Evolutionary conservation across 1,284 basidiomycete species (phyloP).

Genomic region (Pseudomicrostroma phylloplanum): DNA sequence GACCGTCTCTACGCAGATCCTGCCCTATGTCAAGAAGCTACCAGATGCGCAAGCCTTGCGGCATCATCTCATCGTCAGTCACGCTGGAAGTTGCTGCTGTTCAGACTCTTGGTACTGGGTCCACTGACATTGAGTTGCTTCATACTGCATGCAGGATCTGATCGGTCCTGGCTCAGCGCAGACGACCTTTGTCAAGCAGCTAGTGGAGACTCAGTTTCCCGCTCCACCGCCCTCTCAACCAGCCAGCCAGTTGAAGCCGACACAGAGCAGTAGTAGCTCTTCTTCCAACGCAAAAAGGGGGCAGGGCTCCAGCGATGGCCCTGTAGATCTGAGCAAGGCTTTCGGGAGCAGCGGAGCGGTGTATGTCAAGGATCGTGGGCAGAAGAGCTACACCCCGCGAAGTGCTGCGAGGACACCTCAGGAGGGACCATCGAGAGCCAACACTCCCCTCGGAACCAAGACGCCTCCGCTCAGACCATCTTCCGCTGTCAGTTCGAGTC

Average conservation of each 20-base stretch:
- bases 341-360: not conserved
- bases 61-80: not conserved
- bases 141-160: not conserved
- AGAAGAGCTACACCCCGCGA: not conserved
- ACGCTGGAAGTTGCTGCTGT: not conserved
- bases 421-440: not conserved
- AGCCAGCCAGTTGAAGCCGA: not conserved
- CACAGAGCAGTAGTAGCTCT: not conserved
- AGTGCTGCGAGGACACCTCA: not conserved
- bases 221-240: not conserved
- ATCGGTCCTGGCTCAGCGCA: not conserved
- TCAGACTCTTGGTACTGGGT: not conserved
- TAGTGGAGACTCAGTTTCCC: not conserved
- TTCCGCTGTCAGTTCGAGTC: not conserved
- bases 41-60: not conserved
- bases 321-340: not conserved
- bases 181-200: not conserved
- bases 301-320: not conserved
- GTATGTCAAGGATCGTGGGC: not conserved
- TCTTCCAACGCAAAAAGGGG: not conserved
- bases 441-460: not conserved
- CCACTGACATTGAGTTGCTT: not conserved
- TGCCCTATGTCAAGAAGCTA: constrained; percentile 1
- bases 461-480: not conserved
- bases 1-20: not conserved